Base-by-base conservation (phyloP, 176 grass and related monocot species). In the Aegilops sharonensis region DNA sequence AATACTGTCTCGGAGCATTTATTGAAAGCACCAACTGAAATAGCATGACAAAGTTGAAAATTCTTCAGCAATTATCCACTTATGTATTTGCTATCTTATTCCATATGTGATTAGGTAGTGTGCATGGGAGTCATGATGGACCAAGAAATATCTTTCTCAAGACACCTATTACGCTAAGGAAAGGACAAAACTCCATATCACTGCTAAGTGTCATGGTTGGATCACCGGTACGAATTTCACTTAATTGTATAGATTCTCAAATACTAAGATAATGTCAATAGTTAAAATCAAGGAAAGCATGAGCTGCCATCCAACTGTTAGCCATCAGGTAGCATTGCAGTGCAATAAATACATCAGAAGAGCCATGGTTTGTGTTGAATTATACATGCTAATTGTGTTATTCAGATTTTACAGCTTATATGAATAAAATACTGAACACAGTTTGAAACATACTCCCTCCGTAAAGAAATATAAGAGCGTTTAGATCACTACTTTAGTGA, bases 171-270 rank as follows among this genome's bases (percentile, higher is more conserved):
- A 43, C 20, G 20, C 66, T 91, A 52, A 87, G 72, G 34, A 43
- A 90, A 90, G 89, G 91, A 32, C 72, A 75, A 45, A 97, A 97
- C 78, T 84, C 27, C 63, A 90, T 97, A 73, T 84, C 91, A 66
- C 84, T 97, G 48, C 80, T 97, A 47, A 94, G 91, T 61, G 91
- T 84, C 59, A 92, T 97, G 94, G 87, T 97, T 52, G 94, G 91
- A 50, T 88, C 92, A 21, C 91, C 91, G 79, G 94, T 97, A 81
- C 73, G 78, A 78, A 69, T 88, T 52, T 61, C 63, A 83, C 10
- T n/a, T 89, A 7, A 15, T 57, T 72, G n/a, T 82, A 85, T 61
- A 48, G 48, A 40, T 40, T 34, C 29, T 35, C 11, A 72, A 73
- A 80, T 61, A 65, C 17, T 6, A 65, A 75, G 73, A 32, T 1